Evolutionary conservation across 208 protist species (phyloP), one percentile per base, ranked within the genome.

Genomic region (Acanthamoeba sp.): DNA sequence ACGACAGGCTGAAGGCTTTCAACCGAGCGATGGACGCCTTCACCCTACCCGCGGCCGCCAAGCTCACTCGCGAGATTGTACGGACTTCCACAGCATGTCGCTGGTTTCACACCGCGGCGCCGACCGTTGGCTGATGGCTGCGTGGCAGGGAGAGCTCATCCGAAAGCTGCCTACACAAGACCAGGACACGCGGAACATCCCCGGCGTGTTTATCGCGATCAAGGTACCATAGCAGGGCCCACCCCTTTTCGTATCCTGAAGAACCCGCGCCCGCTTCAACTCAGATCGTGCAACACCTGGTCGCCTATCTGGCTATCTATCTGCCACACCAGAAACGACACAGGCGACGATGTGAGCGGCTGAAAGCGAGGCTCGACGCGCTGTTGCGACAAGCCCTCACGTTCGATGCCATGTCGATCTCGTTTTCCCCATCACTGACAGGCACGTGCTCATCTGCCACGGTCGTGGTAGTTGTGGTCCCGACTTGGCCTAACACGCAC

Each of bases 321-420:
- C n/a, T n/a, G n/a, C n/a, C n/a, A n/a, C n/a, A n/a, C 3, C 69
- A 87, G 78, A 87, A 87, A 62, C 78, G 78, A 7, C 78, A 87
- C 78, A 87, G 27, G 16, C 40, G 78, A 27, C 78, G 78, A 20
- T 87, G 78, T 29, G 78, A 87, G n/a, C 78, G 78, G 45, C 45
- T 87, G 10, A 87, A 24, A 22, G 20, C 40, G n/a, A 87, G 34
- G 48, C 78, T 87, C 24, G 48, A 10, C 27, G 24, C 40, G 16
- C 78, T 87, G 29, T 14, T 87, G 78, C 40, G 45, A 2, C 78
- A 87, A 45, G 78, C 78, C 34, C 20, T 87, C 42, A 59, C 29
- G 12, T 87, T 87, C 42, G 78, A 87, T 0, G 5, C 40, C 27
- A 87, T 29, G 14, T 59, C 78, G 9, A 14, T 87, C 40, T 40